Evolutionary conservation across 1,284 basidiomycete species (phyloP), one percentile per base, ranked within the genome.

Genomic region (Ceratobasidium sp.): DNA sequence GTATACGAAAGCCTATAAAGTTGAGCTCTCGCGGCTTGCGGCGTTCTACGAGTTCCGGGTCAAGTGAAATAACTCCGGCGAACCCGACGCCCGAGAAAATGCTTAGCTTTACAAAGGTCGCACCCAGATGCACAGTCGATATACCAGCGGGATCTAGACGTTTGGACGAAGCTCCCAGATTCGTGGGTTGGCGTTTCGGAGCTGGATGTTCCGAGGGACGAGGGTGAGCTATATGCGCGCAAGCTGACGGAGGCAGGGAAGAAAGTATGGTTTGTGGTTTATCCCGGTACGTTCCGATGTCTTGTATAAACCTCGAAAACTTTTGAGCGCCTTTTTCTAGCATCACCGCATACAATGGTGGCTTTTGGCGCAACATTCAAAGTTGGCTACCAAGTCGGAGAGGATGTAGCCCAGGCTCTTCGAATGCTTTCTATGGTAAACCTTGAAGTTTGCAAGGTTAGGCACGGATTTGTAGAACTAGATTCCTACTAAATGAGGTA

Each of bases 111-210:
- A 47, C 90, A 92, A 77, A 86, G 88, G 84, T 83, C 84, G 0
- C 89, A 90, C 67, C 92, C 91, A 88, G 89, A 91, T 78, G 89
- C 87, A 35, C 92, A 91, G 0, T 92, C 92, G 0, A 85, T 90
- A 20, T 91, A 91, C 69, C 91, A 91, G 1, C 89, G 90, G 0
- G 86, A 88, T 4, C 86, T 87, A 28, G 81, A 88, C 33, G 82
- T 93, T 76, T 82, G 81, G 54, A 87, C 60, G 5, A 26, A 86
- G 78, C 82, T 87, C 0, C 89, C 91, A 0, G 86, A 86, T n/a
- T 86, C 90, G 0, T 92, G 89, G 88, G 87, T 93, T 65, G 89
- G 83, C 0, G 87, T 93, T 1, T 87, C 86, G 5, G 92, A 92
- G 82, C 81, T 90, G 49, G 92, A 94, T 82, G 88, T 93, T 66